Conservation (phyloP, 1,284 basidiomycete genomes). For the Anthracocystis walkeri region DNA sequence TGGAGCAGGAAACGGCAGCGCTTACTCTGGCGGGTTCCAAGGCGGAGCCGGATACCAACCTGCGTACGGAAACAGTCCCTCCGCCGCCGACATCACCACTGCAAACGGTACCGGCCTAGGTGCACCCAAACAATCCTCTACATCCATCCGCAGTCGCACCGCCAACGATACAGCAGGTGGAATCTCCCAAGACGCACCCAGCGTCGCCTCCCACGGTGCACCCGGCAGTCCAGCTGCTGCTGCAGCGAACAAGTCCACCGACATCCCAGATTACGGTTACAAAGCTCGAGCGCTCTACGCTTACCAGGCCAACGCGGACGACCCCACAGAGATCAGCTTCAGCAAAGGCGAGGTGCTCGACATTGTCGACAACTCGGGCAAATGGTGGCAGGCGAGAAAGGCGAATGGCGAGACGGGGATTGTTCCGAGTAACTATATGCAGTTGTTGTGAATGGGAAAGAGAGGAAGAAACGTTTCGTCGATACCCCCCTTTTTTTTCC, state of each 20-base stretch:
- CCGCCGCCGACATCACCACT: conserved; percentile 60
- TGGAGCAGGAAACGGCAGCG: conserved; percentile 45
- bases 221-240: conserved; percentile 13
- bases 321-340: conserved; percentile 96
- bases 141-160: conserved; percentile 41
- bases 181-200: conserved; percentile 31
- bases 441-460: conserved; percentile 43
- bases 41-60: conserved; percentile 56
- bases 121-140: conserved; percentile 34
- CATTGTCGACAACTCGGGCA: conserved; percentile 85
- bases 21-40: conserved; percentile 46
- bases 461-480: too few species aligned
- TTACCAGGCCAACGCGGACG: conserved; percentile 90
- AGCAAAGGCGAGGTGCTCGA: conserved; percentile 92
- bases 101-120: conserved; percentile 45
- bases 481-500: too few species aligned
- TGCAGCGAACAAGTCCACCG: conserved; percentile 12
- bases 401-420: conserved; percentile 82
- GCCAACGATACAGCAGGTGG: conserved; percentile 15
- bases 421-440: conserved; percentile 71
- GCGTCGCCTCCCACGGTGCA: conserved; percentile 36
- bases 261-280: conserved; percentile 71
- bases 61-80: conserved; percentile 61
- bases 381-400: conserved; percentile 87
- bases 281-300: conserved; percentile 88